Base-by-base conservation (phyloP, 2,329 filamentous ascomycete genomes). In the Gyromitra esculenta region DNA sequence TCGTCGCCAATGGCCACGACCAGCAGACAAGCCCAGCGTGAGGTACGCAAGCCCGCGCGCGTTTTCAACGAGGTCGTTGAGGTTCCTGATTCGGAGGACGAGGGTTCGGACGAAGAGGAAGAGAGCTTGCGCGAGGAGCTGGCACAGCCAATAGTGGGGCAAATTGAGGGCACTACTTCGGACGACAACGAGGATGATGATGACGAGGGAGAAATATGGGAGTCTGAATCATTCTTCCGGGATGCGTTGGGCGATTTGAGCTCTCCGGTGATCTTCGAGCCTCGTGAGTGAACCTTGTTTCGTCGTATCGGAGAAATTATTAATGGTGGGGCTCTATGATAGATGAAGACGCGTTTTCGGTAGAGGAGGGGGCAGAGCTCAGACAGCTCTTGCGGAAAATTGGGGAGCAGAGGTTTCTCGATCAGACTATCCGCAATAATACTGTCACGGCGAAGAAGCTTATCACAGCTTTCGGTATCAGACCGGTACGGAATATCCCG, bases 381-480 rank as follows among this genome's bases (percentile, higher is more conserved):
- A 90, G 92, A 79, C 88, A 90, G 80, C 87, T 91, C 78, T 86
- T 97, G 75, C 91, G 91, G 82, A 87, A 89, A 67, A 86, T 94
- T 77, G 94, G 94, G n/a, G 91, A 92, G 25, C 88, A 89, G 77
- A 87, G 91, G 77, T 97, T 97, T 83, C 89, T 92, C 81, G 86
- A 89, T 80, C 87, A 90, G 80, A 94, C 91, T 41, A 86, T 96
- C 65, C 89, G 90, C 78, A 87, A 87, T 68, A 89, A 90, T 41
- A 87, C 86, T 66, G 90, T 96, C 82, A 90, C 91, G 21, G 92
- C 92, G 70, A 93, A 91, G 84, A 95, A 93, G 84, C 87, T 97
- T 39, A 90, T 95, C 82, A 94, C 92, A 7, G 94, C 93, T 13
- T 97, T 97, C 85, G 91, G 90, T 76, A 89, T 97, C 80, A 86